Evolutionary conservation across 2,329 filamentous ascomycete genomes (phyloP).

Genomic region (Clarireedia paspali): DNA sequence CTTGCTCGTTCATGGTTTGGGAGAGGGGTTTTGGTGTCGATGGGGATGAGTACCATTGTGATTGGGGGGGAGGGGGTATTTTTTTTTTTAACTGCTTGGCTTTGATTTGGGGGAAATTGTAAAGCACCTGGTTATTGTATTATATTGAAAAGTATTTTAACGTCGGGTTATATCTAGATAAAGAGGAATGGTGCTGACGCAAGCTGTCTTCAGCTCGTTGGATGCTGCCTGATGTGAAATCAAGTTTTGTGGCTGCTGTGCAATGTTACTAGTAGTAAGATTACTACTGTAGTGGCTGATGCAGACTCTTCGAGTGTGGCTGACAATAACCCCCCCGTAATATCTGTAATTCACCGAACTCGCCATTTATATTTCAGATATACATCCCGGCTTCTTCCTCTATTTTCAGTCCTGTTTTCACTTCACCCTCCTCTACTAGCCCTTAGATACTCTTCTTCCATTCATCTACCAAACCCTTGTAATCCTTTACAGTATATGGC

Average conservation of each 20-base stretch:
- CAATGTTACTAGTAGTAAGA: not conserved
- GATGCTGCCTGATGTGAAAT: not conserved
- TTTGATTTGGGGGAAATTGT: not conserved
- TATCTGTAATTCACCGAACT: no score
- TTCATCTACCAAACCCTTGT: conserved; percentile 36
- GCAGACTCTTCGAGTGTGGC: no score
- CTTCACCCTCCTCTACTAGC: not conserved
- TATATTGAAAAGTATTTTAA: not conserved
- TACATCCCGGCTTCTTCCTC: not conserved
- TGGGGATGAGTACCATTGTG: conserved; percentile 13
- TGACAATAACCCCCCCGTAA: no score
- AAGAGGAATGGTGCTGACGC: not conserved
- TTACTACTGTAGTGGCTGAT: no score
- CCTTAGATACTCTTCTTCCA: conserved; percentile 23
- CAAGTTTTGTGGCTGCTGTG: not conserved
- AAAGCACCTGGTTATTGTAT: not conserved
- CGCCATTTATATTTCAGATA: not conserved
- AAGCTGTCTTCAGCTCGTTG: not conserved
- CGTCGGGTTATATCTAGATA: not conserved
- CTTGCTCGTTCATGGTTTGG: not conserved
- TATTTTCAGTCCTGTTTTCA: not conserved
- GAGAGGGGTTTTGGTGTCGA: not conserved
- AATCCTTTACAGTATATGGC: conserved; percentile 40
- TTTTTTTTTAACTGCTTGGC: not conserved
- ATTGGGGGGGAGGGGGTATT: not conserved